These are phyloP conservation scores for Patellaria atrata DNA, from an alignment of 495 filamentous ascomycete genomes.

Conservation along the genomic window DNA sequence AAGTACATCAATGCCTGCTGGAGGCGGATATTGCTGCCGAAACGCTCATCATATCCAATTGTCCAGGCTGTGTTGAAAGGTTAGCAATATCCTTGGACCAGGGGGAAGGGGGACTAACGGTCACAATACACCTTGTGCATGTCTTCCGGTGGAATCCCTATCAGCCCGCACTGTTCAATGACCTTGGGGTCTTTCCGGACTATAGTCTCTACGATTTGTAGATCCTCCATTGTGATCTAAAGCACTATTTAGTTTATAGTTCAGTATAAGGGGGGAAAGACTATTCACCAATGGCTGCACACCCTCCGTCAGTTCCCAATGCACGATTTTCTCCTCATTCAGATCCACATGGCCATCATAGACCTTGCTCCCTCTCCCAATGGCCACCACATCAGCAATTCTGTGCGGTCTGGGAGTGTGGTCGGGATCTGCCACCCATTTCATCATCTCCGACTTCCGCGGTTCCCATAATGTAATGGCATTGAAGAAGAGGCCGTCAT, in stretches of 20 bases:
- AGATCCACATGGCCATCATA: constrained; percentile 79
- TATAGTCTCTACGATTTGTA: constrained; percentile 73
- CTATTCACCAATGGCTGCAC: constrained; percentile 63
- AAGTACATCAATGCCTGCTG: constrained; percentile 97
- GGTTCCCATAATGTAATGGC: constrained; percentile 81
- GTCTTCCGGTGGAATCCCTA: constrained; percentile 73
- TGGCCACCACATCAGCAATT: constrained; percentile 75
- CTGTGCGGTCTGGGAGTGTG: constrained; percentile 49
- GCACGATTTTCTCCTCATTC: constrained; percentile 49
- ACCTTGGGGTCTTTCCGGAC: constrained; percentile 72
- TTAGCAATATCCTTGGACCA: neutral
- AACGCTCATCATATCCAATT: constrained; percentile 87
- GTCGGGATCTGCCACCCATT: constrained; percentile 57
- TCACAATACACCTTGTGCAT: constrained; percentile 92
- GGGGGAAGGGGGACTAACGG: constrained; percentile 37
- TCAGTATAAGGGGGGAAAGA: neutral
- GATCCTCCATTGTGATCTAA: constrained; percentile 87
- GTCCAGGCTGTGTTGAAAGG: constrained; percentile 58
- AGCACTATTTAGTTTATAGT: neutral
- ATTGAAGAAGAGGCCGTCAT: constrained; percentile 70
- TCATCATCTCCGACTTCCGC: constrained; percentile 72
- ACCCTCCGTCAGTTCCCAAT: constrained; percentile 65
- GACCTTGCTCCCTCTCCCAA: constrained; percentile 62
- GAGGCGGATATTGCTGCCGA: constrained; percentile 63
- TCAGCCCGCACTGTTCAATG: constrained; percentile 79